Percentiles rank a stretch among this genome's conserved stretches.
These are phyloP conservation scores for Plantago elongata DNA, from an alignment of 257 asterid genomes.

Conservation along the genomic window DNA sequence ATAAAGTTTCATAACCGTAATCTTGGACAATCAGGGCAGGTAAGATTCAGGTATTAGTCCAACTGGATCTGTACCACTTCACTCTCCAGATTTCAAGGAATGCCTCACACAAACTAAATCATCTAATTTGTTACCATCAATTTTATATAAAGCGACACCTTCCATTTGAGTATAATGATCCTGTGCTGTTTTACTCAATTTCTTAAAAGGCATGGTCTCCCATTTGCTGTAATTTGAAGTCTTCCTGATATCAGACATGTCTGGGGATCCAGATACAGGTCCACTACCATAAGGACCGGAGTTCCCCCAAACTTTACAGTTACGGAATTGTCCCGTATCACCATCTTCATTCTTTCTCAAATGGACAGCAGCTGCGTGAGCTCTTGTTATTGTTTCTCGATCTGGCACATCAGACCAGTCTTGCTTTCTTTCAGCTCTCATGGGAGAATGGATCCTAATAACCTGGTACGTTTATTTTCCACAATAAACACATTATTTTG, in stretches of 20 bases:
- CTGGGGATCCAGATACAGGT: slow-evolving; percentile 65
- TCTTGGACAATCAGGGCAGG: too few relatives aligned
- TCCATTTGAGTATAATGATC: slow-evolving; percentile 71
- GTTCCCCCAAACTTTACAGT: slow-evolving; percentile 87
- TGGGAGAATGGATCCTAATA: slow-evolving; percentile 96
- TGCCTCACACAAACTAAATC: slow-evolving; percentile 89
- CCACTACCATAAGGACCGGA: slow-evolving; percentile 67
- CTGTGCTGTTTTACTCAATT: slow-evolving; percentile 52
- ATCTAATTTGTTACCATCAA: slow-evolving; percentile 93
- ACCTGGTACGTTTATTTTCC: slow-evolving; percentile 46
- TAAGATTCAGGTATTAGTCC: too few relatives aligned
- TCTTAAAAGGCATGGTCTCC: slow-evolving; percentile 67
- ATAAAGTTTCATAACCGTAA: too few relatives aligned
- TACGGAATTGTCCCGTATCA: slow-evolving; percentile 59
- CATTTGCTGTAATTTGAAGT: slow-evolving; percentile 79
- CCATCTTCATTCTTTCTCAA: slow-evolving; percentile 45
- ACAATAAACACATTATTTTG: slow-evolving; percentile 8
- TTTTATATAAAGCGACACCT: slow-evolving; percentile 79
- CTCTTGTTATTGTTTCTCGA: slow-evolving; percentile 64
- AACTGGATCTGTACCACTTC: not conserved
- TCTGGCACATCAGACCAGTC: slow-evolving; percentile 91
- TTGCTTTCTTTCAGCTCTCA: slow-evolving; percentile 82
- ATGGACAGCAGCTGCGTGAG: slow-evolving; percentile 75
- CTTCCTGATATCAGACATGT: slow-evolving; percentile 65
- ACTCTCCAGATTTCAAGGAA: slow-evolving; percentile 30